A percentile compares a stretch with the other conserved stretches of the same genome.
phyloP scores from a whole-genome alignment of 2,329 filamentous ascomycete genomes.

The Paradendryphiella salina region DNA sequence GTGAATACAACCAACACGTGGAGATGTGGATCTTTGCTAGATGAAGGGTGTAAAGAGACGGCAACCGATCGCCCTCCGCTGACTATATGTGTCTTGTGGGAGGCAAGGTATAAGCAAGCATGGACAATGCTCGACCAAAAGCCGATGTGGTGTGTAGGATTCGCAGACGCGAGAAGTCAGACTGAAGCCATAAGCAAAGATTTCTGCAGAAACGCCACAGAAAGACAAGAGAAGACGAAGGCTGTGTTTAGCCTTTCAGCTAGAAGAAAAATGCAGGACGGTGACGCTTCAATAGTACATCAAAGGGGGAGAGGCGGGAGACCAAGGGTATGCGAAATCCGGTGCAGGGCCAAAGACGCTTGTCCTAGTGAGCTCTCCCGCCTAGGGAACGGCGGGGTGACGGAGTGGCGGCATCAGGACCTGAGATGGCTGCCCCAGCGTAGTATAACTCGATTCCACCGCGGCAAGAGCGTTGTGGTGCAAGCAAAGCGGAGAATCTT shows the following conservation, averaged over 20 bases:
- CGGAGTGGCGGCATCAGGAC: constrained; percentile 27
- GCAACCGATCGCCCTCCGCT: neutral
- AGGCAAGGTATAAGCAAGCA: constrained; percentile 19
- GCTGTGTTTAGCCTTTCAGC: constrained; percentile 3
- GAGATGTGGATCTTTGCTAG: constrained; percentile 9
- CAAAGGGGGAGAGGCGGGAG: constrained; percentile 10
- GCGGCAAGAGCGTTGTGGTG: constrained; percentile 27
- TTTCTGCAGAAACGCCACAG: constrained; percentile 1
- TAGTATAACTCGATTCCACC: constrained; percentile 28
- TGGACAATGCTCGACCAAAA: constrained; percentile 9
- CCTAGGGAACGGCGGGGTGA: constrained; percentile 20
- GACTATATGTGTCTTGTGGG: constrained; percentile 14
- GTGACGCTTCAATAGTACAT: neutral
- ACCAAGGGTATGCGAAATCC: constrained; percentile 1
- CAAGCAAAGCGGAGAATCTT: constrained; percentile 24
- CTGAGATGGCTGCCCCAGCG: constrained; percentile 12
- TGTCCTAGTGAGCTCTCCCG: constrained; percentile 1
- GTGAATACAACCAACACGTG: constrained; percentile 1
- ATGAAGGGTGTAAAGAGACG: constrained; percentile 1
- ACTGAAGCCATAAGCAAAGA: constrained; percentile 18
- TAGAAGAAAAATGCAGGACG: constrained; percentile 4
- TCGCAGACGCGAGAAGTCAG: constrained; percentile 4
- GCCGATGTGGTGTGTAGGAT: constrained; percentile 8
- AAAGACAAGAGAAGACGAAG: constrained; percentile 2
- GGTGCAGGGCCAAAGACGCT: constrained; percentile 1